Evolutionary conservation across 2,329 filamentous ascomycete species (phyloP), one percentile per base, ranked within the genome.

Genomic region (Penicillium sp.): DNA sequence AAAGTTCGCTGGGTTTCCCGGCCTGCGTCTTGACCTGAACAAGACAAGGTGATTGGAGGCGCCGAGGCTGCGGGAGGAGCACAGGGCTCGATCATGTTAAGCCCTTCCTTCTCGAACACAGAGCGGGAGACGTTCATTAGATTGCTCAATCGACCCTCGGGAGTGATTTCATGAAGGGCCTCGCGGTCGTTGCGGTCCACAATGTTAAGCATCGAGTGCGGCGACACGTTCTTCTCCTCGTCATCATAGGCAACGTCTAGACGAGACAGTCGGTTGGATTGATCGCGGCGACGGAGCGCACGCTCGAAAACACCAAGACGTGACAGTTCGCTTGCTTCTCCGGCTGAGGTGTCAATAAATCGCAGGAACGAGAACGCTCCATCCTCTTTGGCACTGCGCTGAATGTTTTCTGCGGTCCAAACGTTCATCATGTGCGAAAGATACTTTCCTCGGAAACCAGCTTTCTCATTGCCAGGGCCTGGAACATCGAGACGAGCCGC

Each of bases 341-440:
- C 73, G 1, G 81, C 70, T 10, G 87, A 92, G 0, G 75, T 71
- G 52, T 95, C 86, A 3, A 84, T 78, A 55, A 98, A 95, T 3
- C 88, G 81, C 42, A 96, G 73, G 80, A 88, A 98, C 0, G 89
- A 90, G 63, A 96, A 96, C 2, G 80, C 75, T 10, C 79, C 76
- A 33, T 75, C 72, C 1, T 75, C 73, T 14, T 73, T 69, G 8
- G 74, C 65, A 48, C 79, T 86, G 32, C 78, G 69, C 9, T 74
- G 73, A 29, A 95, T 76, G 52, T 95, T 79, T 33, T 90, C 81
- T 0, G 86, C 82, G 1, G 80, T 79, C 81, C 86, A 98, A 35
- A 98, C 81, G 57, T 93, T 95, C 80, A 96, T 82, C 65, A 94
- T 68, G 50, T 93, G 81, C 20, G 77, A 69, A 14, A 96, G 66